phyloP scores from a whole-genome alignment of 192 early-diverging fungal species.

The Backusella parvicylindrica region DNA sequence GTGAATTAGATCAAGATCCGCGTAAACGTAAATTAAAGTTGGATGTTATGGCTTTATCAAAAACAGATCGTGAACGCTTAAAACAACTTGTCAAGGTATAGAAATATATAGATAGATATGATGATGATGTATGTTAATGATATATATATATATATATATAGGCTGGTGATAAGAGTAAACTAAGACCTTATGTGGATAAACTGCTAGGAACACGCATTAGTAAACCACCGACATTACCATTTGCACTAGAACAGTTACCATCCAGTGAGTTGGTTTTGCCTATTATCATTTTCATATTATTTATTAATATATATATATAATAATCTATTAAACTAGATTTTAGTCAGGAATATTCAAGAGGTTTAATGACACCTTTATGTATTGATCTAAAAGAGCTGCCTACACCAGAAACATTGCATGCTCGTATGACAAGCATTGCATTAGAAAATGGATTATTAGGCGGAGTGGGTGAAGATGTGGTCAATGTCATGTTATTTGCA shows the following conservation, averaged over 20 bases:
- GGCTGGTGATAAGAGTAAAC: constrained; percentile 12
- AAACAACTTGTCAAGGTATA: constrained; percentile 58
- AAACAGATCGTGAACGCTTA: constrained; percentile 62
- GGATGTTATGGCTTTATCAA: constrained; percentile 65
- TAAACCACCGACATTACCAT: constrained; percentile 45
- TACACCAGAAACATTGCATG: constrained; percentile 56
- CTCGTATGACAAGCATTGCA: constrained; percentile 66
- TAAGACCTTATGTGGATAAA: constrained; percentile 21
- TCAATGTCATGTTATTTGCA: constrained; percentile 63
- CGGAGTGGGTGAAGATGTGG: constrained; percentile 57
- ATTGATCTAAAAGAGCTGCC: constrained; percentile 65
- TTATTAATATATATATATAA: background rate
- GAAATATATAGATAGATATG: background rate
- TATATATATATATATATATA: background rate
- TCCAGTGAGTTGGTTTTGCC: constrained; percentile 37
- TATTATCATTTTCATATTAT: background rate
- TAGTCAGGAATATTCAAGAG: constrained; percentile 58
- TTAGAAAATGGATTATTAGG: constrained; percentile 64
- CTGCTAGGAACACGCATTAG: constrained; percentile 30
- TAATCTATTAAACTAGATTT: constrained; percentile 15
- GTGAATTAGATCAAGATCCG: constrained; percentile 40
- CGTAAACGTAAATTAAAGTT: constrained; percentile 63
- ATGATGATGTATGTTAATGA: background rate
- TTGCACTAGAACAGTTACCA: constrained; percentile 46
- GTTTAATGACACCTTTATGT: constrained; percentile 64